Conservation (phyloP, 352 stramenopile species). For the Aphanomyces euteiches region DNA sequence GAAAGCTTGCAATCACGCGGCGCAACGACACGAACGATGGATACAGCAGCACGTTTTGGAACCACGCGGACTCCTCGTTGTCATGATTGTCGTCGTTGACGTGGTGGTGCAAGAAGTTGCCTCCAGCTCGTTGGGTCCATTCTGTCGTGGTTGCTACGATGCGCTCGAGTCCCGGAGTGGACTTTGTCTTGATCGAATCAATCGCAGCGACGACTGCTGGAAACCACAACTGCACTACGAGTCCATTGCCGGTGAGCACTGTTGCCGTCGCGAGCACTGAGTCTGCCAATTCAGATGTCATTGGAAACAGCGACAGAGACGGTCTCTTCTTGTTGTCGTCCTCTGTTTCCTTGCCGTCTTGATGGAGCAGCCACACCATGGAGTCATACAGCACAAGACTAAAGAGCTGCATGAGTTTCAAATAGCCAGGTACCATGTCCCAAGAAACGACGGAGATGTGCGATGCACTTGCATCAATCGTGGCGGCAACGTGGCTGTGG, state of each 20-base stretch:
- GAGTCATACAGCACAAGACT: constrained; percentile 9
- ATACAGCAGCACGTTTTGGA: constrained; percentile 22
- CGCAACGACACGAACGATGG: constrained; percentile 3
- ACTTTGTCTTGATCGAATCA: not conserved
- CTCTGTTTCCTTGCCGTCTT: not conserved
- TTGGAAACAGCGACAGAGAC: not conserved
- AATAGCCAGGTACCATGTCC: constrained; percentile 24
- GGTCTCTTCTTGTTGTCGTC: not conserved
- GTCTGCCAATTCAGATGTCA: constrained; percentile 1
- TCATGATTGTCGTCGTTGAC: not conserved
- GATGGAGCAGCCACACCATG: not conserved
- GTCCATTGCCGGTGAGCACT: not conserved
- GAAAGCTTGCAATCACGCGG: not conserved
- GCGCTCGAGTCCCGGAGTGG: not conserved
- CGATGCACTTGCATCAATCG: not conserved
- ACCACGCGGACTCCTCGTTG: not conserved
- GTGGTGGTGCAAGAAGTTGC: not conserved
- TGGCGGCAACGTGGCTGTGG: not conserved
- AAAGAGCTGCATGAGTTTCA: constrained; percentile 20
- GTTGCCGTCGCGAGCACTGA: not conserved
- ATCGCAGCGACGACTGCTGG: not conserved
- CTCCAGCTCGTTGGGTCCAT: not conserved
- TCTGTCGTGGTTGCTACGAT: not conserved
- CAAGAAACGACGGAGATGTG: constrained; percentile 11
- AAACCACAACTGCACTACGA: not conserved